Evolutionary conservation across 1,284 basidiomycete species (phyloP).

Genomic region (Athelia psychrophila): DNA sequence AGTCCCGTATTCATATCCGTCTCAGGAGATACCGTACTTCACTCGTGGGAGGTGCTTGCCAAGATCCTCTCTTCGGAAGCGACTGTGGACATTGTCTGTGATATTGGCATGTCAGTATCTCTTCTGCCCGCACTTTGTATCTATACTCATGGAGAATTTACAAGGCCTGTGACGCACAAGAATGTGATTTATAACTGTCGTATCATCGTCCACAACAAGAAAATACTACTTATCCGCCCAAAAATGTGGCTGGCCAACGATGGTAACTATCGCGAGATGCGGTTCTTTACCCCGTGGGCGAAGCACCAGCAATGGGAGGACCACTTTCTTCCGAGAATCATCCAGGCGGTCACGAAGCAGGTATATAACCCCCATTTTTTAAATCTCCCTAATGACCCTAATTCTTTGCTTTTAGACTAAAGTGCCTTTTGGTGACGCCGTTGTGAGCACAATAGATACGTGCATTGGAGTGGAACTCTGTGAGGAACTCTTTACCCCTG

Average conservation of each 20-base stretch:
- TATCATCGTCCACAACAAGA: constrained; percentile 80
- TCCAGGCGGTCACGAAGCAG: constrained; percentile 87
- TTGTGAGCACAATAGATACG: constrained; percentile 91
- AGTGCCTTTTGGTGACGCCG: constrained; percentile 95
- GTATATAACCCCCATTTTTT: constrained; percentile 34
- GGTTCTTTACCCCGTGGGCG: constrained; percentile 96
- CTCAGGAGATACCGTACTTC: constrained; percentile 88
- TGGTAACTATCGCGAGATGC: constrained; percentile 95
- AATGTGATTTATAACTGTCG: constrained; percentile 98
- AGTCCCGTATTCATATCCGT: no score
- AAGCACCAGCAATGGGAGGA: constrained; percentile 88
- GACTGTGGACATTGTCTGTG: constrained; percentile 80
- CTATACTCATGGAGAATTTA: not conserved
- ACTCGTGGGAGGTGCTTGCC: constrained; percentile 94
- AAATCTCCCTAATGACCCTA: not conserved
- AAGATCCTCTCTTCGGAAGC: constrained; percentile 82
- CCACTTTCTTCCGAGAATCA: constrained; percentile 85
- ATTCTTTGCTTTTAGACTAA: constrained; percentile 47
- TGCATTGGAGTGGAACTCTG: constrained; percentile 96
- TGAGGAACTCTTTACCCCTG: constrained; percentile 96
- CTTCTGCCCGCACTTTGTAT: not conserved
- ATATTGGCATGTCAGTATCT: constrained; percentile 84
- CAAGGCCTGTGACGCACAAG: constrained; percentile 93
- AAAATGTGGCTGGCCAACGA: constrained; percentile 99
- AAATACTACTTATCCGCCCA: constrained; percentile 92